Evolutionary conservation across 2,329 filamentous ascomycete species (phyloP).

Genomic region (Fonsecaea monophora): DNA sequence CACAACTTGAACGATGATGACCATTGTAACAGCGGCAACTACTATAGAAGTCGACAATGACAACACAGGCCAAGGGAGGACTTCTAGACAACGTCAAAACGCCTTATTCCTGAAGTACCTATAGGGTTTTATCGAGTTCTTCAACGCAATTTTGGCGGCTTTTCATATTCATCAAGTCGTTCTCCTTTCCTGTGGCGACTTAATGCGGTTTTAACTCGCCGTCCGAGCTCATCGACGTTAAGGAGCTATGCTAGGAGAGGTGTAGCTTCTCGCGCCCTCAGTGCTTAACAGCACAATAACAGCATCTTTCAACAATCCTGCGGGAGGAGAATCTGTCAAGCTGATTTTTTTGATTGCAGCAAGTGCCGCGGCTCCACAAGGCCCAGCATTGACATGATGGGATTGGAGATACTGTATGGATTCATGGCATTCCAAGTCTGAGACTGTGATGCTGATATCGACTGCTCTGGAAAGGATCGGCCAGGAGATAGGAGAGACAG

Average conservation of each 20-base stretch:
- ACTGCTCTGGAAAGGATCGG: constrained; percentile 63
- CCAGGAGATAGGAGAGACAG: constrained; percentile 71
- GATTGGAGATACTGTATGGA: constrained; percentile 62
- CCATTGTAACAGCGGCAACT: too few relatives aligned
- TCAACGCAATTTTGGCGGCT: too few relatives aligned
- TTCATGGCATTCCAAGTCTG: constrained; percentile 67
- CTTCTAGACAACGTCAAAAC: too few relatives aligned
- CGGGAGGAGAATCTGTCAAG: constrained; percentile 43
- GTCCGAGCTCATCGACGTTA: not conserved
- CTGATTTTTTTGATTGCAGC: constrained; percentile 61
- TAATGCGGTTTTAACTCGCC: not conserved
- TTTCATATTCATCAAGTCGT: too few relatives aligned
- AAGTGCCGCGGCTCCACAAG: constrained; percentile 67
- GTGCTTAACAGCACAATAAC: constrained; percentile 72
- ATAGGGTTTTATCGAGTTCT: too few relatives aligned
- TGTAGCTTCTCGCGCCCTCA: constrained; percentile 66
- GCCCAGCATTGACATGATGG: constrained; percentile 60
- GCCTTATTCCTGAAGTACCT: too few relatives aligned
- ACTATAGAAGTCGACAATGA: too few relatives aligned
- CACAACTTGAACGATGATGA: too few relatives aligned
- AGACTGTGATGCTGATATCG: constrained; percentile 66
- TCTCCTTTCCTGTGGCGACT: not conserved
- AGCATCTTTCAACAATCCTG: constrained; percentile 56
- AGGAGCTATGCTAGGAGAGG: constrained; percentile 43
- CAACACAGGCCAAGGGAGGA: too few relatives aligned